A percentile compares a stretch with the other conserved stretches of the same genome.
These are phyloP conservation scores for Quercus aquifolioides DNA, from an alignment of 306 rosid species.

Conservation along the genomic window DNA sequence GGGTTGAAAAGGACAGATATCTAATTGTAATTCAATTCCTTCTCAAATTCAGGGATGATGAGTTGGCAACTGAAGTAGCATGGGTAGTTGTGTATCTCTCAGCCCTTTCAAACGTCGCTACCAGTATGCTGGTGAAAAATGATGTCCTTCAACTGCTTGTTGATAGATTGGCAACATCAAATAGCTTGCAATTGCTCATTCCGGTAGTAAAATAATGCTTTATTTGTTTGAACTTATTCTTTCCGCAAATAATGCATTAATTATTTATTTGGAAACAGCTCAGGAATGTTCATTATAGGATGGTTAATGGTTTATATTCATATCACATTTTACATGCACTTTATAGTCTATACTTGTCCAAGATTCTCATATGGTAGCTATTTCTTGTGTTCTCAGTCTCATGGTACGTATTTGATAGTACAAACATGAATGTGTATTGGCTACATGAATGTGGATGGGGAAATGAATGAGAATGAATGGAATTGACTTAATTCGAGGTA, in stretches of 20 bases:
- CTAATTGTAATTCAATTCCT: slow-evolving; percentile 1
- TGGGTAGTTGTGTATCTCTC: slow-evolving; percentile 96
- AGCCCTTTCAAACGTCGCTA: slow-evolving; percentile 85
- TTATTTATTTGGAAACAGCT: not conserved
- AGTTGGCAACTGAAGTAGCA: slow-evolving; percentile 90
- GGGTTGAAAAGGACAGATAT: not conserved
- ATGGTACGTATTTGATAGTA: not conserved
- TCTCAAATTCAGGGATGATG: slow-evolving; percentile 73
- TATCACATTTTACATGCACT: not conserved
- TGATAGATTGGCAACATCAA: slow-evolving; percentile 68
- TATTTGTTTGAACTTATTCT: not conserved
- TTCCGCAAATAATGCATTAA: not conserved
- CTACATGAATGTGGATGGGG: not conserved
- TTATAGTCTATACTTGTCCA: not conserved
- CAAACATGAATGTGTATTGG: not conserved
- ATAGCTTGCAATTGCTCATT: slow-evolving; percentile 77
- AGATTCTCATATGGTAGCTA: not conserved
- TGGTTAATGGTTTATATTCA: not conserved
- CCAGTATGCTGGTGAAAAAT: slow-evolving; percentile 66
- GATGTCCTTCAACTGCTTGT: slow-evolving; percentile 79
- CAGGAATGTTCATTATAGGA: not conserved
- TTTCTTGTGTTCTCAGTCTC: not conserved
- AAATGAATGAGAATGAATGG: no score
- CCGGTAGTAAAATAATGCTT: slow-evolving; percentile 56
- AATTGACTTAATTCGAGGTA: no score